Evolutionary conservation across 768 basidiomycete species (phyloP), one percentile per base, ranked within the genome.

Genomic region (Lactifluus hygrophoroides): DNA sequence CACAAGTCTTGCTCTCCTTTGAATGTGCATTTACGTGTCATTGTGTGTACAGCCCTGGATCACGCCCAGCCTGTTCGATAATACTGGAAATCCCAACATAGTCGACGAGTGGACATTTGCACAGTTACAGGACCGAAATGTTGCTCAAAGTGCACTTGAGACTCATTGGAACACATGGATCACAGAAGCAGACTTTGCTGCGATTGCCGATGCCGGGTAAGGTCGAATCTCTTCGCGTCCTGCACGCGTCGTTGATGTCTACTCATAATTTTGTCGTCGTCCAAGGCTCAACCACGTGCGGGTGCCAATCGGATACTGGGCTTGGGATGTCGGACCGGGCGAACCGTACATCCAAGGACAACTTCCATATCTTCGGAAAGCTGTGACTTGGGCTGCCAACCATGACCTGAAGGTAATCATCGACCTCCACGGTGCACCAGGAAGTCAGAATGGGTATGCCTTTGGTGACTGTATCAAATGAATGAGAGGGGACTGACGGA

Each of bases 261-360:
- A n/a, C n/a, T n/a, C n/a, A n/a, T n/a, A n/a, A 61, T 40, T 49
- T 21, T 19, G 8, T 30, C 47, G 27, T 35, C 32, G 19, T 11
- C 7, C 54, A 65, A 88, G 88, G 13, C 73, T 91, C 56, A 91
- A 91, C 66, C 88, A 90, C 69, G 85, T 92, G 56, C 81, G 90
- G 40, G 65, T 92, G 34, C 90, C 90, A 17, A 88, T 94, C 48
- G 93, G 91, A 14, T 95, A 89, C 69, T 94, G 90, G 90, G 90
- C 88, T 2, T 91, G 86, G 66, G 89, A 94, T 58, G 83, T 91
- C 44, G 77, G 81, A 17, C 75, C 76, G 19, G 88, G 88, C 10
- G 86, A 92, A 65, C 91, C 90, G 14, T 91, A 79, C 68, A 82
- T 88, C 58, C 80, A 82, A 69, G 89, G 89, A 13, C 89, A 90